These are phyloP conservation scores for Vigna mungo DNA, from an alignment of 306 rosid species.

Conservation along the genomic window DNA sequence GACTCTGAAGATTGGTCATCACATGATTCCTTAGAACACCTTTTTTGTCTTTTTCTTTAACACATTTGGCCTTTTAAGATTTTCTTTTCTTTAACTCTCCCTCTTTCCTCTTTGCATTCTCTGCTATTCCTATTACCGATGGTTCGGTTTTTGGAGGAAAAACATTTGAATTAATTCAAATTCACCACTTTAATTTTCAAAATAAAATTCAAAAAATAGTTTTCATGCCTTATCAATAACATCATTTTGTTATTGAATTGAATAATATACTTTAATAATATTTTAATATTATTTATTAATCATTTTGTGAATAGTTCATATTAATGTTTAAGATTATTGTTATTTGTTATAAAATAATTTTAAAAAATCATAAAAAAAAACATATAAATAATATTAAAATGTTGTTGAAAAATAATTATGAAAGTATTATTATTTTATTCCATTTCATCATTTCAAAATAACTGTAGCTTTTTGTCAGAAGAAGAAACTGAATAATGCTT, in stretches of 20 bases:
- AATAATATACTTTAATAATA: too few species aligned
- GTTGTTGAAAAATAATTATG: too few species aligned
- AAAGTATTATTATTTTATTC: too few species aligned
- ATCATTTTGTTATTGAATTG: not conserved
- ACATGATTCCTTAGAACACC: slow-evolving; percentile 29
- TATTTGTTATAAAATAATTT: too few species aligned
- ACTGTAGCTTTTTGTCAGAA: too few species aligned
- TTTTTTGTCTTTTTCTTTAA: slow-evolving; percentile 43
- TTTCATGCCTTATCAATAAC: not conserved
- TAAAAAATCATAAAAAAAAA: too few species aligned
- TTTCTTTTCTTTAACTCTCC: slow-evolving; percentile 1
- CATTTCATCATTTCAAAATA: too few species aligned
- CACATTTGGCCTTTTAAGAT: slow-evolving; percentile 13
- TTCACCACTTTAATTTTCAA: not conserved
- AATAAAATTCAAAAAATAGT: not conserved
- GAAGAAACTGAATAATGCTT: too few species aligned
- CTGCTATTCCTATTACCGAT: not conserved
- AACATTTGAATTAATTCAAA: not conserved
- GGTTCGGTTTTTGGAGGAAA: not conserved
- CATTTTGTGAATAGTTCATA: too few species aligned
- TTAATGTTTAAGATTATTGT: too few species aligned
- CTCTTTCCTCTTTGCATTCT: not conserved
- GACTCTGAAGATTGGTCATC: slow-evolving; percentile 29
- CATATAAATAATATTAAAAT: too few species aligned
- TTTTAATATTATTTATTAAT: too few species aligned